These are phyloP conservation scores for Phytophthora tentaculata DNA, from an alignment of 352 stramenopile species.

Conservation along the genomic window DNA sequence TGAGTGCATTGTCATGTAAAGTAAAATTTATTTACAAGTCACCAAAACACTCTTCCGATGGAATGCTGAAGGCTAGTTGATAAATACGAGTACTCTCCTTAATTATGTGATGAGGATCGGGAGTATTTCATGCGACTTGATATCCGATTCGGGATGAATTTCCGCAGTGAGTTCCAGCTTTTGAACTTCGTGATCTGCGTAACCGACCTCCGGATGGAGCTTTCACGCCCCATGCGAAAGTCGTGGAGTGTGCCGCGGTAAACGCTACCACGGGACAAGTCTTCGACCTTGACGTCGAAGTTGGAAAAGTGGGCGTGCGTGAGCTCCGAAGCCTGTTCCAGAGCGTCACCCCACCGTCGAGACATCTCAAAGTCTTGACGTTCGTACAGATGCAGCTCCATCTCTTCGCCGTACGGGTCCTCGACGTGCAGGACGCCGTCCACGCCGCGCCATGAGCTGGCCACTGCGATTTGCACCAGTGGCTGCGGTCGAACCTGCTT, in stretches of 20 bases:
- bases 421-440: slow-evolving; percentile 58
- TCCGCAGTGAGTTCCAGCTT: slow-evolving; percentile 37
- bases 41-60: slow-evolving; percentile 23
- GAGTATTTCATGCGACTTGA: slow-evolving; percentile 37
- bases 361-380: slow-evolving; percentile 41
- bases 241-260: slow-evolving; percentile 70
- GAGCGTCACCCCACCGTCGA: slow-evolving; percentile 48
- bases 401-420: slow-evolving; percentile 70
- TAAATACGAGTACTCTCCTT: slow-evolving; percentile 28
- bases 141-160: slow-evolving; percentile 34
- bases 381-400: slow-evolving; percentile 80
- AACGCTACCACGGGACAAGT: slow-evolving; percentile 66
- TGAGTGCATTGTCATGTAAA: slow-evolving; percentile 33
- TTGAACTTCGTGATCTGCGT: slow-evolving; percentile 53
- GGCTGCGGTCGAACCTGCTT: slow-evolving; percentile 44
- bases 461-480: slow-evolving; percentile 74
- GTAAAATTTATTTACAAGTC: slow-evolving; percentile 18
- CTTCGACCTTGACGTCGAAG: slow-evolving; percentile 68
- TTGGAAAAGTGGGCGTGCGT: slow-evolving; percentile 67
- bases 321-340: slow-evolving; percentile 64
- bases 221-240: slow-evolving; percentile 38
- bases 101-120: slow-evolving; percentile 29
- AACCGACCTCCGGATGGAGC: slow-evolving; percentile 27
- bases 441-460: slow-evolving; percentile 47
- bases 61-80: slow-evolving; percentile 13